phyloP scores from a whole-genome alignment of 2,329 filamentous ascomycete species.

The Paraphoma sp. region DNA sequence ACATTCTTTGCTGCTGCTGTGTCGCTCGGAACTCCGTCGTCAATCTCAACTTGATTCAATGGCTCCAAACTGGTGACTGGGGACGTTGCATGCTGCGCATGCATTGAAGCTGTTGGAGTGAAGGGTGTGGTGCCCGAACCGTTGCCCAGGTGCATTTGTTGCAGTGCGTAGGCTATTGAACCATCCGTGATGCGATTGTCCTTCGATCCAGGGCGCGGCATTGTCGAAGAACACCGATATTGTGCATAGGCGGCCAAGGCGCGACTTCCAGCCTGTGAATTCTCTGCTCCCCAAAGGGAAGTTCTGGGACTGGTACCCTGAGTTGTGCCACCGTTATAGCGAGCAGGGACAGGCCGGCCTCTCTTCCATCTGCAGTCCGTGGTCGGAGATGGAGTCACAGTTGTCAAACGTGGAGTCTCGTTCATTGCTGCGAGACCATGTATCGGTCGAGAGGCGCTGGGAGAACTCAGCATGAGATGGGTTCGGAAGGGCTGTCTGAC shows the following conservation, averaged over 20 bases:
- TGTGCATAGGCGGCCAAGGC: not conserved
- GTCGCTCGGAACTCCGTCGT: not conserved
- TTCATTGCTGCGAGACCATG: conserved; percentile 3
- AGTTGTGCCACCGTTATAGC: not conserved
- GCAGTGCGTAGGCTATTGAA: not conserved
- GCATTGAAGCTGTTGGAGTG: conserved; percentile 7
- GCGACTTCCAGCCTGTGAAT: not conserved
- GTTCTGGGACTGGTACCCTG: too few species aligned
- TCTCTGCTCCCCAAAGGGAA: not conserved
- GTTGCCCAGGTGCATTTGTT: conserved; percentile 10
- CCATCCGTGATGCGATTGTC: not conserved
- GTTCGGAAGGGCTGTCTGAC: not conserved
- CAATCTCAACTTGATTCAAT: not conserved
- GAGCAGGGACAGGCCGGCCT: conserved; percentile 21
- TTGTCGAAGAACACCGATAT: not conserved
- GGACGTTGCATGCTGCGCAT: not conserved
- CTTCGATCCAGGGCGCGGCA: conserved; percentile 3
- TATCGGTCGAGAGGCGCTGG: not conserved
- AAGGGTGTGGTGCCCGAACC: conserved; percentile 14
- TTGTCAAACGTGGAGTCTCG: conserved; percentile 8
- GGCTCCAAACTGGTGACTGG: not conserved
- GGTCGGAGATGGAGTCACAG: conserved; percentile 3
- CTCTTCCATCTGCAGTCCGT: conserved; percentile 25
- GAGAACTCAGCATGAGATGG: too few species aligned
- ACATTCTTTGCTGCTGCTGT: not conserved